These are phyloP conservation scores for Erucastrum elatum DNA, from an alignment of 345 rosid species.

Conservation along the genomic window DNA sequence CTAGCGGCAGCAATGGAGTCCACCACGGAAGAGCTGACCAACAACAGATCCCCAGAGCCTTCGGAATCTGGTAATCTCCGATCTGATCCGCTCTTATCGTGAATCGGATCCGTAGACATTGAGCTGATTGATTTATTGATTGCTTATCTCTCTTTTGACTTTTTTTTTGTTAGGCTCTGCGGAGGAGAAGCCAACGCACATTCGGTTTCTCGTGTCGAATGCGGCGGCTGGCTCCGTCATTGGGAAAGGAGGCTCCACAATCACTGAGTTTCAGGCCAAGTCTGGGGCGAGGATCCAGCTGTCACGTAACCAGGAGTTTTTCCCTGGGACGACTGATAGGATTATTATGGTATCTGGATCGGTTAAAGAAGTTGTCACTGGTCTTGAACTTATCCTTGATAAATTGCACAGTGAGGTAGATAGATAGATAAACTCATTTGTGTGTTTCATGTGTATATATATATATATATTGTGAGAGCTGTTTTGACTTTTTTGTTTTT, in stretches of 20 bases:
- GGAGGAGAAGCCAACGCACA: conserved; percentile 84
- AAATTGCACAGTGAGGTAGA: conserved; percentile 87
- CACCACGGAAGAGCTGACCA: neutral
- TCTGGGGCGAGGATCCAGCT: conserved; percentile 96
- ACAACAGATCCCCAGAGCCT: neutral
- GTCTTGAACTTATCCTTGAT: conserved; percentile 77
- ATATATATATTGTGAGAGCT: conserved; percentile 16
- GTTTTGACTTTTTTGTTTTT: conserved; percentile 23
- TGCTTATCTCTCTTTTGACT: neutral
- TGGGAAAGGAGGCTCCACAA: conserved; percentile 98
- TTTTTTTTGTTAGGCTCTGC: conserved; percentile 43
- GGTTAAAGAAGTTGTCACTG: conserved; percentile 74
- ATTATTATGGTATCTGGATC: conserved; percentile 83
- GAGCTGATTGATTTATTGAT: neutral
- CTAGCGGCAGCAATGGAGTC: neutral
- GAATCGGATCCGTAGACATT: neutral
- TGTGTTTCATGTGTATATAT: neutral
- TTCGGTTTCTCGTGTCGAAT: conserved; percentile 94
- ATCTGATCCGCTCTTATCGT: neutral
- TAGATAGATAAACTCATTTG: conserved; percentile 4
- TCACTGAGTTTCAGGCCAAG: conserved; percentile 90
- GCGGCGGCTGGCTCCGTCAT: conserved; percentile 98
- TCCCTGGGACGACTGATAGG: conserved; percentile 95
- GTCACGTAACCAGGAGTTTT: conserved; percentile 89
- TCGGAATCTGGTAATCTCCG: neutral